Evolutionary conservation across 108 stramenopile species (phyloP).

Genomic region (Pseudonitzschia delicatissima): DNA sequence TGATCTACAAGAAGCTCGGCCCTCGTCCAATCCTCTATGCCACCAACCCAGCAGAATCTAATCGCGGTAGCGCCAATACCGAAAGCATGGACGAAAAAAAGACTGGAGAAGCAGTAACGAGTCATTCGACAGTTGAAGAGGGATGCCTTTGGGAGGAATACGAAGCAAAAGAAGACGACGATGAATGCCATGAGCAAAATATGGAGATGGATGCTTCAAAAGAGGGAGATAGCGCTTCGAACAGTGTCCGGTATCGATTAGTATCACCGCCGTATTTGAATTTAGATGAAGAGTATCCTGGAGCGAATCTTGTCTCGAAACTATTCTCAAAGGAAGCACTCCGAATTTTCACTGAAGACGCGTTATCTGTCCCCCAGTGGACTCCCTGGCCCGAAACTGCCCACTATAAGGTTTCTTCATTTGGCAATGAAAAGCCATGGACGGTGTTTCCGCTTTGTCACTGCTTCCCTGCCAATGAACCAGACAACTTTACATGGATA

Average conservation of each 20-base stretch:
- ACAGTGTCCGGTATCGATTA: constrained; percentile 34
- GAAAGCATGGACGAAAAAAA: neutral
- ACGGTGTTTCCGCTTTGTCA: constrained; percentile 93
- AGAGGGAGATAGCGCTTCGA: no score
- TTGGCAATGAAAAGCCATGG: constrained; percentile 50
- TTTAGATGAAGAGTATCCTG: constrained; percentile 28
- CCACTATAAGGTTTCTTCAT: constrained; percentile 51
- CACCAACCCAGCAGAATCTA: constrained; percentile 15
- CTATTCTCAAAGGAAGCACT: constrained; percentile 43
- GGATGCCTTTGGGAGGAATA: constrained; percentile 67
- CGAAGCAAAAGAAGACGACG: constrained; percentile 7
- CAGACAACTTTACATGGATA: constrained; percentile 65
- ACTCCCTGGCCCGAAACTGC: constrained; percentile 90
- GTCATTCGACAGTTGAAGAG: neutral
- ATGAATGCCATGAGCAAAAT: neutral
- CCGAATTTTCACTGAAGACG: constrained; percentile 53
- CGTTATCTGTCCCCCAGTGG: constrained; percentile 70
- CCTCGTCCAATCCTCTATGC: constrained; percentile 11
- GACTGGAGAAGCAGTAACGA: neutral
- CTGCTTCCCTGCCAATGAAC: constrained; percentile 89
- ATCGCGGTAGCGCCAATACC: neutral
- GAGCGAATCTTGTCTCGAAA: constrained; percentile 27
- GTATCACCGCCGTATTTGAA: constrained; percentile 68
- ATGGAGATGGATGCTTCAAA: neutral
- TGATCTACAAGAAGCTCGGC: constrained; percentile 33